Evolutionary conservation across 2,329 filamentous ascomycete species (phyloP).

Genomic region (Aspergillus quadrilineatus): DNA sequence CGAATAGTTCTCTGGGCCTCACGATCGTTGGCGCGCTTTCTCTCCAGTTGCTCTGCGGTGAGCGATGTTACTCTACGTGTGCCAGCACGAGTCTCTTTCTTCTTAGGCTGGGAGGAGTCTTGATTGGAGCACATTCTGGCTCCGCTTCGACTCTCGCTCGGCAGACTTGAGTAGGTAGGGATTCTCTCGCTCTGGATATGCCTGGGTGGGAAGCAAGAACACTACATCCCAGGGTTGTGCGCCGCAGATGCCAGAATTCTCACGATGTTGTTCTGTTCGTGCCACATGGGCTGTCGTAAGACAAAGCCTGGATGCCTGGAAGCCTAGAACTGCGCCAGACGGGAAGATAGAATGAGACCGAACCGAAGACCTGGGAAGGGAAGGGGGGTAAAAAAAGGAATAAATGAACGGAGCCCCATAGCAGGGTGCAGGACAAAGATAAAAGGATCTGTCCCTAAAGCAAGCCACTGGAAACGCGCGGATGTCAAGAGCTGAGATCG

Average conservation of each 20-base stretch:
- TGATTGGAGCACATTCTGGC: constrained; percentile 27
- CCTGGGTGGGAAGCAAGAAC: constrained; percentile 9
- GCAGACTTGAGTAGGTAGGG: constrained; percentile 8
- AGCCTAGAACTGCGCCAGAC: constrained; percentile 16
- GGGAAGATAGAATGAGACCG: constrained; percentile 3
- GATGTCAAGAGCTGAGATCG: constrained; percentile 9
- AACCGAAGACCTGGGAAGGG: constrained; percentile 13
- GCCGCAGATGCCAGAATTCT: constrained; percentile 14
- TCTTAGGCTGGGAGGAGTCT: constrained; percentile 25
- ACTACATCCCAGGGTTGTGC: constrained; percentile 18
- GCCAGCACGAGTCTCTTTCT: constrained; percentile 52
- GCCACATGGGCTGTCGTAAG: constrained; percentile 25
- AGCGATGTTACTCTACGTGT: constrained; percentile 59
- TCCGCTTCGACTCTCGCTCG: constrained; percentile 1
- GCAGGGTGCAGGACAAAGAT: constrained; percentile 6
- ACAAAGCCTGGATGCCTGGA: constrained; percentile 5
- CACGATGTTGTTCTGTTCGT: constrained; percentile 20
- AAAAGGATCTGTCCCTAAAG: constrained; percentile 8
- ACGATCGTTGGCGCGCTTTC: constrained; percentile 61
- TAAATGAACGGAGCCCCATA: constrained; percentile 8
- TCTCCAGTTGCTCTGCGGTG: constrained; percentile 58
- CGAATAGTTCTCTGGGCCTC: constrained; percentile 61
- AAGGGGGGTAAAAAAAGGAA: constrained; percentile 11
- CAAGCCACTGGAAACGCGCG: constrained; percentile 1
- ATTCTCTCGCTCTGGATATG: constrained; percentile 14